A percentile compares a stretch with the other conserved stretches of the same genome.
These are phyloP conservation scores for Lagenidium giganteum DNA, from an alignment of 352 stramenopile species.

Conservation along the genomic window DNA sequence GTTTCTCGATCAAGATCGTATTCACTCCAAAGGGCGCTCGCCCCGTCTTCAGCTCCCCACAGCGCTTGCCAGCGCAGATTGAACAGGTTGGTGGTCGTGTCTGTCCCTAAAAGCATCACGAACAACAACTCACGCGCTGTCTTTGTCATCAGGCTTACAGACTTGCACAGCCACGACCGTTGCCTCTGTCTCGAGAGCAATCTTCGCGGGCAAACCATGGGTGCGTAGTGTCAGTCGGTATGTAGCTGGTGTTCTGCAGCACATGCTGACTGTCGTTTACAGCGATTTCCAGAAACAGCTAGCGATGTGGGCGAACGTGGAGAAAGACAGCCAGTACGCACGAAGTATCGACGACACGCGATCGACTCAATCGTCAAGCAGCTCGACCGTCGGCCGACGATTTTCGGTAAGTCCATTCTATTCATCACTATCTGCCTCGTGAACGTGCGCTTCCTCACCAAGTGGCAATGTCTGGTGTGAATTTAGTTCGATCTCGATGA, in stretches of 20 bases:
- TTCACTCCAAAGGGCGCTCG: slow-evolving; percentile 74
- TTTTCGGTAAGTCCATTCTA: slow-evolving; percentile 29
- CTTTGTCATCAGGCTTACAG: no score
- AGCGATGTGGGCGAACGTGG: slow-evolving; percentile 69
- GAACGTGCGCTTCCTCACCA: no score
- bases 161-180: no score
- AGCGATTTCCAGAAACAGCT: slow-evolving; percentile 75
- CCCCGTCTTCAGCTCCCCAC: slow-evolving; percentile 55
- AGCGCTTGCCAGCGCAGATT: slow-evolving; percentile 28
- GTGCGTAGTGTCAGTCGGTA: no score
- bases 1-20: slow-evolving; percentile 41
- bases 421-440: neutral
- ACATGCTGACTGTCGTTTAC: no score
- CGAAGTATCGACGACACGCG: slow-evolving; percentile 46
- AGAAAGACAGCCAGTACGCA: slow-evolving; percentile 44
- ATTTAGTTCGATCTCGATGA: slow-evolving; percentile 44
- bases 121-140: slow-evolving; percentile 1
- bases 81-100: no score
- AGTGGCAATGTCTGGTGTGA: neutral
- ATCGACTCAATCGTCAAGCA: slow-evolving; percentile 58
- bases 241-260: no score
- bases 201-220: no score
- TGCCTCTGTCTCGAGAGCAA: no score
- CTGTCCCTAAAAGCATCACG: slow-evolving; percentile 32
- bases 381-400: slow-evolving; percentile 36